Percentiles rank a stretch among this genome's conserved stretches.
phyloP scores from a whole-genome alignment of 2,329 filamentous ascomycete genomes.

The Lithohypha guttulata region DNA sequence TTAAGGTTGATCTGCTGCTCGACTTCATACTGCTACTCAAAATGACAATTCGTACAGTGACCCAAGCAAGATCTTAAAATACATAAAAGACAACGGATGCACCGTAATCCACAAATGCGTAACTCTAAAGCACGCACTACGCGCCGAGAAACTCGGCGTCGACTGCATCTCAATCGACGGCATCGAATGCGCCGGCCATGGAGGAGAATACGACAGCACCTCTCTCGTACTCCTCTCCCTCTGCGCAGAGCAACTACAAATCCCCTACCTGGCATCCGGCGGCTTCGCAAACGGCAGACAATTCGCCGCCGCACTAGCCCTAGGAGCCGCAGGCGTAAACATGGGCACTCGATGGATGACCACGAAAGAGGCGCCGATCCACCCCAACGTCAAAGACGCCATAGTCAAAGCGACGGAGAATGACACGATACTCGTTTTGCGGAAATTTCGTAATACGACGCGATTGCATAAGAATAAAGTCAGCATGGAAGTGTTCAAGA shows the following conservation, averaged over 20 bases:
- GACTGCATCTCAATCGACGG: not conserved
- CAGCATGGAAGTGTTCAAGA: constrained; percentile 63
- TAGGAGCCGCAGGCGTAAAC: constrained; percentile 90
- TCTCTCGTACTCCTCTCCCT: constrained; percentile 60
- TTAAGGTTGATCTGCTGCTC: no score
- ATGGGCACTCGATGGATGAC: constrained; percentile 99
- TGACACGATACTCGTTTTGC: constrained; percentile 77
- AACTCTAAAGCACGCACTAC: constrained; percentile 3
- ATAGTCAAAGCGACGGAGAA: constrained; percentile 84
- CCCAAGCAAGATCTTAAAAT: no score
- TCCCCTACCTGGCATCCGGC: constrained; percentile 91
- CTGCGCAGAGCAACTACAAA: constrained; percentile 68
- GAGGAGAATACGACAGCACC: constrained; percentile 44
- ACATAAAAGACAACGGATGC: no score
- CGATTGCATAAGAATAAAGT: constrained; percentile 87
- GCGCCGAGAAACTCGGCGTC: constrained; percentile 7
- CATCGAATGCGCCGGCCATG: constrained; percentile 53
- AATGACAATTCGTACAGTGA: no score
- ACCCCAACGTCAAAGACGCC: constrained; percentile 83
- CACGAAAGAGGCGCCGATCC: constrained; percentile 85
- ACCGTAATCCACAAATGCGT: no score
- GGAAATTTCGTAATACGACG: constrained; percentile 87
- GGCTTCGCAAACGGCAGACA: constrained; percentile 93
- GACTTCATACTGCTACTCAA: no score
- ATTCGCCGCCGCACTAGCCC: constrained; percentile 74